These are phyloP conservation scores for Haematococcus sp. DNA, from an alignment of 139 green algal species.

Conservation along the genomic window DNA sequence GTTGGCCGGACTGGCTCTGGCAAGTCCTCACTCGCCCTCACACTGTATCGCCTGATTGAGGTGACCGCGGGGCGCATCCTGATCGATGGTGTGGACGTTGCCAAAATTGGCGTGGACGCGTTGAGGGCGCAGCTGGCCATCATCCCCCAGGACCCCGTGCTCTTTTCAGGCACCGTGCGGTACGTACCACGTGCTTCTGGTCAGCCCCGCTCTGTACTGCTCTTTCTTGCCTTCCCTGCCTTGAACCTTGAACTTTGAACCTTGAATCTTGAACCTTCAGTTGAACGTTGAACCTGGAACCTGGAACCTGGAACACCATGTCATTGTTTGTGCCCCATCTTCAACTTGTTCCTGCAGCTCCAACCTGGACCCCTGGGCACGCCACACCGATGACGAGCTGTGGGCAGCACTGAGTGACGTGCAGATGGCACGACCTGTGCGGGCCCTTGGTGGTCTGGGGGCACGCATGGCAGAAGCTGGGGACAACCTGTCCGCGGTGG, in stretches of 20 bases:
- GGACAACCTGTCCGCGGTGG: conserved; percentile 69
- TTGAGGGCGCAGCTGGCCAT: conserved; percentile 58
- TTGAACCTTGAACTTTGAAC: too few species aligned
- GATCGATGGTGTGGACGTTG: conserved; percentile 77
- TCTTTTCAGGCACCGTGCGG: conserved; percentile 77
- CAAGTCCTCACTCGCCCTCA: conserved; percentile 66
- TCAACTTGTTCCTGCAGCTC: conserved; percentile 11
- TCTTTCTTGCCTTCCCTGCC: too few species aligned
- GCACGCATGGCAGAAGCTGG: conserved; percentile 65
- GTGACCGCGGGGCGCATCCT: conserved; percentile 52
- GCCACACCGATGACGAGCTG: conserved; percentile 59
- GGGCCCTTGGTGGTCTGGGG: conserved; percentile 29
- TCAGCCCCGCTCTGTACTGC: too few species aligned
- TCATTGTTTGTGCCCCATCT: too few species aligned
- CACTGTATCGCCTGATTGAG: conserved; percentile 79
- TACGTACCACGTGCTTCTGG: conserved; percentile 74
- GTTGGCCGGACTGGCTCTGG: conserved; percentile 75
- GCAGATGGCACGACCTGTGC: conserved; percentile 41
- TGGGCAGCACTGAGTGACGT: conserved; percentile 63
- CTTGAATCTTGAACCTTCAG: too few species aligned
- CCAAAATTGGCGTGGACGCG: conserved; percentile 61
- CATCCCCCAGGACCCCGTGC: conserved; percentile 77
- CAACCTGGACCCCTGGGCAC: conserved; percentile 85
- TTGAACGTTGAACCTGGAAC: too few species aligned
- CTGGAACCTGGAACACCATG: too few species aligned